Conservation (phyloP, 495 filamentous ascomycete genomes). For the Pseudoneurospora amorphoporcata region DNA sequence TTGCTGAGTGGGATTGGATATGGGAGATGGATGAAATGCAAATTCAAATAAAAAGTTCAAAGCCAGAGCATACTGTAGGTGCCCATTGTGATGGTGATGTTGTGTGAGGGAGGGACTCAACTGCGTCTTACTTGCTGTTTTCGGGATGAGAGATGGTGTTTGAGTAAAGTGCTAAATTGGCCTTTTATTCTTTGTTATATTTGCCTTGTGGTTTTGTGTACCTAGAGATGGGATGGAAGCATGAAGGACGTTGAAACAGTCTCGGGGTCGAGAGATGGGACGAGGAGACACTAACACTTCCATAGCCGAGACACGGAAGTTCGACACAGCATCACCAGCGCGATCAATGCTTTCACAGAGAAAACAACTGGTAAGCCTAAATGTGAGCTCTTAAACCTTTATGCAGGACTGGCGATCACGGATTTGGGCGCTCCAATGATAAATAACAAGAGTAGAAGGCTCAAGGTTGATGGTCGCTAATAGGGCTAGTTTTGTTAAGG, state of each 20-base stretch:
- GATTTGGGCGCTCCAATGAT: too few relatives aligned
- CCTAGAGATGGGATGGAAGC: not conserved
- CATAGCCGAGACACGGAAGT: too few relatives aligned
- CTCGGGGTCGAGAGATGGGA: not conserved
- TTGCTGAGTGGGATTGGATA: not conserved
- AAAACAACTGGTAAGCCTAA: too few relatives aligned
- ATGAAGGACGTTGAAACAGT: not conserved
- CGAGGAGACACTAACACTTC: too few relatives aligned
- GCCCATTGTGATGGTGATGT: not conserved
- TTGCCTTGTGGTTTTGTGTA: not conserved
- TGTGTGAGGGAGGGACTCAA: not conserved
- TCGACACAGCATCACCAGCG: too few relatives aligned
- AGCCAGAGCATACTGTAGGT: too few relatives aligned
- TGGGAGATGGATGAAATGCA: not conserved
- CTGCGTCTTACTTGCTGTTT: not conserved
- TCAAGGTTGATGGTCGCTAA: too few relatives aligned
- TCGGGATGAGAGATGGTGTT: not conserved
- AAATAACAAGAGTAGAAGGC: too few relatives aligned
- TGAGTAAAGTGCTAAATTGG: not conserved
- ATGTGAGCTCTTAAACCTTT: too few relatives aligned
- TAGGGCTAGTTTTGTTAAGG: too few relatives aligned
- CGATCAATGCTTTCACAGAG: too few relatives aligned
- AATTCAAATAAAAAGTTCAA: not conserved
- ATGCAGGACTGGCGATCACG: too few relatives aligned
- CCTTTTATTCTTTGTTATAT: not conserved